These are phyloP conservation scores for Fraxinus velutina DNA, from an alignment of 305 asterid species.

Conservation along the genomic window DNA sequence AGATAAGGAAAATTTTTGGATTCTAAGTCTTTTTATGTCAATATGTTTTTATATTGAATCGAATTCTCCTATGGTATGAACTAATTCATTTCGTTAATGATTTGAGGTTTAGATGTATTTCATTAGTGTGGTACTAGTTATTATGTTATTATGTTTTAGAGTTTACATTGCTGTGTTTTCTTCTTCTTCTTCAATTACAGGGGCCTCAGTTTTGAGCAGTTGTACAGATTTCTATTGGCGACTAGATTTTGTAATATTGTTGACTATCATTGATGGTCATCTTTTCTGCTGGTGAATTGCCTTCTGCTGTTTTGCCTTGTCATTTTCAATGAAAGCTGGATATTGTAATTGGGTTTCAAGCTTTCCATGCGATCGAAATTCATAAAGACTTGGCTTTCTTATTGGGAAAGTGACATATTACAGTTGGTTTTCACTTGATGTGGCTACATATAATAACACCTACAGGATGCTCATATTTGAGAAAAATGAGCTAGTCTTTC, in stretches of 20 bases:
- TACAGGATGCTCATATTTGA: slow-evolving; percentile 1
- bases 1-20: background rate
- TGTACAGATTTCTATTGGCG: slow-evolving; percentile 5
- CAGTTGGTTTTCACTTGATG: background rate
- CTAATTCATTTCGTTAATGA: background rate
- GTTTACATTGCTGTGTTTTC: background rate
- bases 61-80: background rate
- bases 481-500: slow-evolving; percentile 9
- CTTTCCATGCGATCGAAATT: background rate
- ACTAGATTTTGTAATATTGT: background rate
- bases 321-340: slow-evolving; percentile 4
- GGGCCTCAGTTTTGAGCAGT: slow-evolving; percentile 8
- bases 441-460: background rate
- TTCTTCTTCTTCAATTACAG: slow-evolving; percentile 12
- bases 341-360: background rate
- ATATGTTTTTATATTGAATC: background rate
- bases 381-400: background rate
- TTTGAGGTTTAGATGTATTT: background rate
- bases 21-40: background rate
- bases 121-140: background rate
- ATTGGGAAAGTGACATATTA: background rate
- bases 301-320: background rate
- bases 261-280: background rate
- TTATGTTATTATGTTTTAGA: background rate
- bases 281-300: background rate